phyloP scores from a whole-genome alignment of 805 yeast species.

The Ogataea chonburiensis region DNA sequence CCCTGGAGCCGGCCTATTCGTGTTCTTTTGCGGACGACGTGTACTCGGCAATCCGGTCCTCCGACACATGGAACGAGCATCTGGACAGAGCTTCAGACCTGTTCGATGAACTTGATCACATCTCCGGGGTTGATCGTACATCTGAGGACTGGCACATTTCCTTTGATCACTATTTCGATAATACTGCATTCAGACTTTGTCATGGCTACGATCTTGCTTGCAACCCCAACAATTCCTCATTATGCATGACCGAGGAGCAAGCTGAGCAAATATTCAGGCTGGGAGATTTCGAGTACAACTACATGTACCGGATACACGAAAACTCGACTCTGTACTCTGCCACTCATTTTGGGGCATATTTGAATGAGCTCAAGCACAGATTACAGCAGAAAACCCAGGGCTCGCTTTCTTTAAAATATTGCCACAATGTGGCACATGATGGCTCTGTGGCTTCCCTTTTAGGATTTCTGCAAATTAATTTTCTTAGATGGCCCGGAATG shows the following conservation, averaged over 20 bases:
- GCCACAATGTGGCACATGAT: slow-evolving; percentile 44
- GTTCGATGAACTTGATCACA: slow-evolving; percentile 30
- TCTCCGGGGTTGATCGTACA: slow-evolving; percentile 27
- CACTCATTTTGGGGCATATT: slow-evolving; percentile 37
- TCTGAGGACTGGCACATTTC: slow-evolving; percentile 27
- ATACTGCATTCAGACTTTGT: slow-evolving; percentile 40
- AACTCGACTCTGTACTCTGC: slow-evolving; percentile 37
- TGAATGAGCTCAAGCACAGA: slow-evolving; percentile 36
- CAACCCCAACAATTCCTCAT: slow-evolving; percentile 15
- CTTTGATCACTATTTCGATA: slow-evolving; percentile 43
- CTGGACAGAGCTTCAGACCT: slow-evolving; percentile 31
- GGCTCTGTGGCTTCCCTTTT: slow-evolving; percentile 38
- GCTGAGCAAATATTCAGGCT: slow-evolving; percentile 41
- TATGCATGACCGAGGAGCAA: slow-evolving; percentile 31
- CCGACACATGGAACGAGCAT: slow-evolving; percentile 38
- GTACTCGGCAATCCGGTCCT: slow-evolving; percentile 26
- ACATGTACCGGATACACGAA: slow-evolving; percentile 34
- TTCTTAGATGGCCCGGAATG: slow-evolving; percentile 48
- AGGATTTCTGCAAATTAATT: slow-evolving; percentile 35
- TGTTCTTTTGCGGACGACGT: slow-evolving; percentile 35
- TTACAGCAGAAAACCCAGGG: slow-evolving; percentile 33
- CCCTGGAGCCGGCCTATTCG: slow-evolving; percentile 37
- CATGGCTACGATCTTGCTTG: slow-evolving; percentile 37
- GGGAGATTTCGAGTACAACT: slow-evolving; percentile 47
- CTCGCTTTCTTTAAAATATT: slow-evolving; percentile 30